Percentiles rank a stretch among this genome's conserved stretches.
Evolutionary conservation across 192 early-diverging fungal species (phyloP).

Genomic region (Coemansia sp.): DNA sequence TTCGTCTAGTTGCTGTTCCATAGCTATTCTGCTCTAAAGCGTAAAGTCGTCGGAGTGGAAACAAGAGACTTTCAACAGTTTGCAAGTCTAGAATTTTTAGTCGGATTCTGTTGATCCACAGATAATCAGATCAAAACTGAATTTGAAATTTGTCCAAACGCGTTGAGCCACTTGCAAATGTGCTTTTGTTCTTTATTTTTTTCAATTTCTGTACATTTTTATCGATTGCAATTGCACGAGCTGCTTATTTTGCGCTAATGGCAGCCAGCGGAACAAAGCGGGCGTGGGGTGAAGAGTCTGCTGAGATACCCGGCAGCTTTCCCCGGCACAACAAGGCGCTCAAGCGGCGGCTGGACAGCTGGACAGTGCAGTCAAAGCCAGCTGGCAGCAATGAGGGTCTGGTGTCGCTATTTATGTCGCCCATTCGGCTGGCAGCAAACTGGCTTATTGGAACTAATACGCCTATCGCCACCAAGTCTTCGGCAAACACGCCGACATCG

Average conservation of each 20-base stretch:
- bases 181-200: neutral
- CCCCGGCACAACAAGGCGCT: slow-evolving; percentile 11
- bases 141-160: neutral
- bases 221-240: neutral
- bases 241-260: neutral
- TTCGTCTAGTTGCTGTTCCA: slow-evolving; percentile 56
- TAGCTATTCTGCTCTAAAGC: slow-evolving; percentile 8
- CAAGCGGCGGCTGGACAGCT: slow-evolving; percentile 11
- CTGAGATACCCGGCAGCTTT: slow-evolving; percentile 40
- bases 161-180: neutral
- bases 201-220: neutral
- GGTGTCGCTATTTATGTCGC: slow-evolving; percentile 22
- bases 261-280: slow-evolving; percentile 28
- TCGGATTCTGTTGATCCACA: neutral
- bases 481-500: neutral
- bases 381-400: slow-evolving; percentile 12
- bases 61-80: neutral
- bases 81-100: too few relatives aligned
- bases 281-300: slow-evolving; percentile 12
- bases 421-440: slow-evolving; percentile 23
- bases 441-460: slow-evolving; percentile 22
- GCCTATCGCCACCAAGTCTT: neutral
- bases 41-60: neutral
- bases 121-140: neutral
- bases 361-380: neutral